Conservation (phyloP, 2,329 filamentous ascomycete genomes). For the Apiospora rasikravindrae region DNA sequence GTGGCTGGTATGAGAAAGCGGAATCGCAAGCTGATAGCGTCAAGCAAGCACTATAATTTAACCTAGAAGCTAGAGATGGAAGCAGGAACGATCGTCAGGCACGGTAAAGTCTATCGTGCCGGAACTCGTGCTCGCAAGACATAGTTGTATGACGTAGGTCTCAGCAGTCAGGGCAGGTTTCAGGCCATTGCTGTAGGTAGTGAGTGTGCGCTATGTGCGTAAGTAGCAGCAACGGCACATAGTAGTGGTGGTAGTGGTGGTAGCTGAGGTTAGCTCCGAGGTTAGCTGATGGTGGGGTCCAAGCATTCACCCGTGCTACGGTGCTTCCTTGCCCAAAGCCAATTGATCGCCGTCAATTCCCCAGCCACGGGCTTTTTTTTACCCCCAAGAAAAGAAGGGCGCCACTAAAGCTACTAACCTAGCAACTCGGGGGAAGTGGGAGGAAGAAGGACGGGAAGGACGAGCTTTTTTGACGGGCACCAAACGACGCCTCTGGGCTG, state of each 20-base stretch:
- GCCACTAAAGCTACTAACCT: too few species aligned
- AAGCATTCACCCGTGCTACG: not conserved
- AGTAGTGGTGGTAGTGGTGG: not conserved
- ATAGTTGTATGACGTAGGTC: not conserved
- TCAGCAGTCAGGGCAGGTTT: not conserved
- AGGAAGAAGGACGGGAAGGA: not conserved
- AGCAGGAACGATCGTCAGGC: not conserved
- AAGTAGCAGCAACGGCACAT: not conserved
- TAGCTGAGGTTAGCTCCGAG: not conserved
- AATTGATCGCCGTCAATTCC: not conserved
- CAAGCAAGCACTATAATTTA: not conserved
- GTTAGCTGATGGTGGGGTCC: not conserved
- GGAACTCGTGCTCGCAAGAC: not conserved
- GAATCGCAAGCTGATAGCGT: not conserved
- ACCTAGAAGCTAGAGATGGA: not conserved
- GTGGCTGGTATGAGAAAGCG: not conserved
- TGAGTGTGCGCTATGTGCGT: not conserved
- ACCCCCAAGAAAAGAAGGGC: not conserved
- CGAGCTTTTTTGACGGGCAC: not conserved
- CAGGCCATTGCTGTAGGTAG: not conserved
- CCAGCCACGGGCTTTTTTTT: not conserved
- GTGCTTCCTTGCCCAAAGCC: not conserved
- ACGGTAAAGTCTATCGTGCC: not conserved
- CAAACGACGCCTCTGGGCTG: constrained; percentile 6
- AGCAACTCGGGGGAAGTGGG: not conserved